These are phyloP conservation scores for Isoetes engelmannii DNA, from an alignment of 83 land plant species.

Conservation along the genomic window DNA sequence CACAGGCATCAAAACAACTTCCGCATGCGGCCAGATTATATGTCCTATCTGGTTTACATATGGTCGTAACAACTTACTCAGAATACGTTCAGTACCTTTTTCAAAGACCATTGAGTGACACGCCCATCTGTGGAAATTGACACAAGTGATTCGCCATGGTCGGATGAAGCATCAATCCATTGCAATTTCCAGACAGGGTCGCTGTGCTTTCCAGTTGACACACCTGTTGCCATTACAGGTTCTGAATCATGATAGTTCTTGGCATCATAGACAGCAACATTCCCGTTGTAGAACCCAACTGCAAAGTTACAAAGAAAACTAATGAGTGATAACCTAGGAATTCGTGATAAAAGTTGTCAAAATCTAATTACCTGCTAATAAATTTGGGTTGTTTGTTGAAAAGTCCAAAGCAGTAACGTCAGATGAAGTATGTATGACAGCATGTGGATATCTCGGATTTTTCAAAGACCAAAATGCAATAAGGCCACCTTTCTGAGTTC, in stretches of 20 bases:
- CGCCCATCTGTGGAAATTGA: slow-evolving; percentile 42
- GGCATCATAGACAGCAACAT: slow-evolving; percentile 36
- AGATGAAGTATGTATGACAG: slow-evolving; percentile 28
- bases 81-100: slow-evolving; percentile 21
- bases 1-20: too few species aligned
- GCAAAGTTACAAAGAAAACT: slow-evolving; percentile 10
- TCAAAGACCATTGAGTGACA: slow-evolving; percentile 40
- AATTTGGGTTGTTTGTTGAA: slow-evolving; percentile 31
- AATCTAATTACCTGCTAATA: slow-evolving; percentile 31
- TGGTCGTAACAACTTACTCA: too few species aligned
- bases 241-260: slow-evolving; percentile 28
- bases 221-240: slow-evolving; percentile 28
- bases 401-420: slow-evolving; percentile 39
- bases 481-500: slow-evolving; percentile 35
- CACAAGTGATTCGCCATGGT: slow-evolving; percentile 40
- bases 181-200: slow-evolving; percentile 48
- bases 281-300: slow-evolving; percentile 42
- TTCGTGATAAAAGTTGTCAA: background rate
- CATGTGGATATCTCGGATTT: slow-evolving; percentile 39
- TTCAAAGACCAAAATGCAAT: slow-evolving; percentile 44
- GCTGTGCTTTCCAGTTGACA: slow-evolving; percentile 32
- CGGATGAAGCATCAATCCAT: slow-evolving; percentile 38
- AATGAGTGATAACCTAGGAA: background rate
- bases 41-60: too few species aligned
- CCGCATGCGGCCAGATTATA: too few species aligned